Base-by-base conservation (phyloP, 2,329 filamentous ascomycete species). In the Cercospora janseana region DNA sequence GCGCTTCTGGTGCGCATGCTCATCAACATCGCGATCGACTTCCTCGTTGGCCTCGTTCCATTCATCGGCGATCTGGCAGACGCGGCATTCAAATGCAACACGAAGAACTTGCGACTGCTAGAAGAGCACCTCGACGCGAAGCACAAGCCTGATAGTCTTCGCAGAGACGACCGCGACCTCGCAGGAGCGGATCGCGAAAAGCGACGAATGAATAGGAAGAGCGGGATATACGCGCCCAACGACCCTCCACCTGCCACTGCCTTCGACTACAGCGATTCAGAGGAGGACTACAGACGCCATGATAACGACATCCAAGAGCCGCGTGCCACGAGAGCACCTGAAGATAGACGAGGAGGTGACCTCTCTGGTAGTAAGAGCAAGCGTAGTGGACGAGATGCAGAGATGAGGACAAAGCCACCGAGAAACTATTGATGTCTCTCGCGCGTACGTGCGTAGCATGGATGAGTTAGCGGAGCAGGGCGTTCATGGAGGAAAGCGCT, bases 41-140 rank as follows among this genome's bases (percentile, higher is more conserved):
- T 93, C 60, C 66, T 79, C 28, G 74, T 91, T 26, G 88, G 88
- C 4, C 71, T 93, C 2, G 74, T 92, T 1, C 88, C 88, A 0
- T 80, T 92, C 55, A 55, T 89, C 0, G 88, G 88, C n/a, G 88
- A 92, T 62, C 52, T 92, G 2, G 79, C 77, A 29, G 88, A 93
- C 63, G 85, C 86, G 4, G 68, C 81, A 3, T 85, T 85, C 71
- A 83, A 86, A 54, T 84, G 83, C 65, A 93, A 92, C 63, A 88
- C 85, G 15, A 82, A 82, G 61, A 93, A 92, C 60, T 82, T 86
- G 4, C 78, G 85, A 27, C 68, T 88, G 2, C 73, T 88, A 12
- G 86, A 88, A 64, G 72, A 81, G 38, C 76, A 85, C 58, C 75
- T 93, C 46, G 79, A 87, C 35, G 75, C 83, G 57, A 82, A 85